Evolutionary conservation across 768 basidiomycete genomes (phyloP).

Genomic region (Boletus barrowsii): DNA sequence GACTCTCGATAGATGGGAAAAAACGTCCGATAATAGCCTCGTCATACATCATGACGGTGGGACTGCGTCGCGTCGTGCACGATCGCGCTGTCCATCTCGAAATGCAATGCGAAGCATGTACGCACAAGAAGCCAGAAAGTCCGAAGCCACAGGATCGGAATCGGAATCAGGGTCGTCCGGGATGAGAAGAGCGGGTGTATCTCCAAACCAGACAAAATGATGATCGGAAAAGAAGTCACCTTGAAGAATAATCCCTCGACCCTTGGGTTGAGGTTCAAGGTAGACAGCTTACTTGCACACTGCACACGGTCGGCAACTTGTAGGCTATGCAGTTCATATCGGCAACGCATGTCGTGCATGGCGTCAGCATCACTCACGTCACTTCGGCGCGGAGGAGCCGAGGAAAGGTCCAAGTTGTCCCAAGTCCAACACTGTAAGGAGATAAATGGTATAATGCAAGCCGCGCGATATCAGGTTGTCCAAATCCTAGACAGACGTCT

Average conservation of each 20-base stretch:
- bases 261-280: constrained; percentile 6
- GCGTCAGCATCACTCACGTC: not conserved
- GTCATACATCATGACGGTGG: no score
- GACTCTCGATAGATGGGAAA: not conserved
- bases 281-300: constrained; percentile 2
- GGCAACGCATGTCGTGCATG: not conserved
- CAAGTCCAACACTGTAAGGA: not conserved
- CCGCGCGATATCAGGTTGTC: not conserved
- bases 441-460: not conserved
- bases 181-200: not conserved
- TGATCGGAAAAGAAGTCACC: constrained; percentile 1
- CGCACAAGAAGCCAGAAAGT: no score
- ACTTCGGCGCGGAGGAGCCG: not conserved
- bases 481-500: not conserved
- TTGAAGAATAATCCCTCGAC: constrained; percentile 1
- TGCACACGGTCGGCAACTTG: not conserved
- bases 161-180: not conserved
- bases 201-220: not conserved
- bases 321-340: not conserved
- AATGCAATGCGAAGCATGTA: not conserved
- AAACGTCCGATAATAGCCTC: not conserved
- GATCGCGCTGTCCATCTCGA: not conserved
- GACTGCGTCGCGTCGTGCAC: not conserved
- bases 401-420: no score
- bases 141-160: constrained; percentile 1